phyloP scores from a whole-genome alignment of 768 basidiomycete species.

The Boletus bicolor region DNA sequence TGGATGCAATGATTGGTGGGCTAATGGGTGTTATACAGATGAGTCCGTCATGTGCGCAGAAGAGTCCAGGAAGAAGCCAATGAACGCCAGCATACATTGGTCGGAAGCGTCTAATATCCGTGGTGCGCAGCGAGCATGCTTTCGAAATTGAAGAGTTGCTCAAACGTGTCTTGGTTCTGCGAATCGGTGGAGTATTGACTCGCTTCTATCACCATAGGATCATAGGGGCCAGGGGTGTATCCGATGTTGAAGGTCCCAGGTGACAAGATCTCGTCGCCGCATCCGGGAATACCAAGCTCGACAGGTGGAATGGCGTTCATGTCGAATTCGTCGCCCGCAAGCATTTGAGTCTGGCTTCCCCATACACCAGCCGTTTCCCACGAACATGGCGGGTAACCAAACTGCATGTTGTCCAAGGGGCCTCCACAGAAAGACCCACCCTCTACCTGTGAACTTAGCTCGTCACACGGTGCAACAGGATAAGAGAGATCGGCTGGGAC shows the following conservation, averaged over 20 bases:
- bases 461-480: conserved; percentile 18
- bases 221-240: conserved; percentile 24
- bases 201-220: conserved; percentile 28
- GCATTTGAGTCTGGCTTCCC: conserved; percentile 34
- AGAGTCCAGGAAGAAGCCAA: conserved; percentile 30
- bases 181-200: conserved; percentile 30
- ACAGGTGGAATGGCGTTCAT: conserved; percentile 61
- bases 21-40: conserved; percentile 30
- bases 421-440: conserved; percentile 17
- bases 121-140: conserved; percentile 33
- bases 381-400: conserved; percentile 31
- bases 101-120: conserved; percentile 28
- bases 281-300: conserved; percentile 54
- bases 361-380: conserved; percentile 34
- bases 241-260: conserved; percentile 19
- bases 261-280: conserved; percentile 29
- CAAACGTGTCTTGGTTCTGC: conserved; percentile 35
- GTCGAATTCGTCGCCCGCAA: conserved; percentile 66
- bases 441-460: conserved; percentile 11
- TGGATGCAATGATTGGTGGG: conserved; percentile 23
- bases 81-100: conserved; percentile 38
- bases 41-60: conserved; percentile 25
- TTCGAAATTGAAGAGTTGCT: conserved; percentile 37
- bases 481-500: conserved; percentile 21
- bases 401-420: conserved; percentile 24